Evolutionary conservation across 495 filamentous ascomycete species (phyloP).

Genomic region (Choiromyces venosus): DNA sequence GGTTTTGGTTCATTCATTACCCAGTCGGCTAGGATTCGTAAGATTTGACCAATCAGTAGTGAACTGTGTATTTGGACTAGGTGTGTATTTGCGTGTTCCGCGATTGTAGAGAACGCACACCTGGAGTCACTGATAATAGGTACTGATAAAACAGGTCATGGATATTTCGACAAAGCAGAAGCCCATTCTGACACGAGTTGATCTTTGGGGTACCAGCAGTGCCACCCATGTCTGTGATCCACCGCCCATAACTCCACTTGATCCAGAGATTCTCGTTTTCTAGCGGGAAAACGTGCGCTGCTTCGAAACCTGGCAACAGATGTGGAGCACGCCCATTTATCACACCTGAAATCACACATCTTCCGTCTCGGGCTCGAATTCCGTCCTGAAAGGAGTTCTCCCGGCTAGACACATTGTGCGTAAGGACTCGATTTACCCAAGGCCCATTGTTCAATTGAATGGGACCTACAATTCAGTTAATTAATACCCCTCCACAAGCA

Average conservation of each 20-base stretch:
- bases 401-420: constrained; percentile 21
- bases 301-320: constrained; percentile 18
- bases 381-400: constrained; percentile 24
- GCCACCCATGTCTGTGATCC: constrained; percentile 31
- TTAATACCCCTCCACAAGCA: not conserved
- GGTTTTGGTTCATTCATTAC: too few relatives aligned
- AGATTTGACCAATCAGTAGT: too few relatives aligned
- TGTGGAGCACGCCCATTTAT: constrained; percentile 15
- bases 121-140: constrained; percentile 25
- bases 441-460: constrained; percentile 20
- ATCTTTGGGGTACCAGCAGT: constrained; percentile 26
- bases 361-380: constrained; percentile 24
- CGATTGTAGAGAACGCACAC: constrained; percentile 19
- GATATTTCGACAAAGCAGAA: constrained; percentile 24
- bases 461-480: constrained; percentile 9
- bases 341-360: constrained; percentile 28
- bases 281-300: constrained; percentile 28
- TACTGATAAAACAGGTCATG: constrained; percentile 37
- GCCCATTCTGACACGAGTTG: constrained; percentile 36
- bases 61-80: too few relatives aligned
- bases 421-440: constrained; percentile 26
- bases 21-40: too few relatives aligned
- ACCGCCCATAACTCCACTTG: constrained; percentile 11
- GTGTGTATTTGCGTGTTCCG: too few relatives aligned
- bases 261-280: constrained; percentile 26